Evolutionary conservation across 169 alveolate genomes (phyloP).

Genomic region (Cryptosporidium bovis): DNA sequence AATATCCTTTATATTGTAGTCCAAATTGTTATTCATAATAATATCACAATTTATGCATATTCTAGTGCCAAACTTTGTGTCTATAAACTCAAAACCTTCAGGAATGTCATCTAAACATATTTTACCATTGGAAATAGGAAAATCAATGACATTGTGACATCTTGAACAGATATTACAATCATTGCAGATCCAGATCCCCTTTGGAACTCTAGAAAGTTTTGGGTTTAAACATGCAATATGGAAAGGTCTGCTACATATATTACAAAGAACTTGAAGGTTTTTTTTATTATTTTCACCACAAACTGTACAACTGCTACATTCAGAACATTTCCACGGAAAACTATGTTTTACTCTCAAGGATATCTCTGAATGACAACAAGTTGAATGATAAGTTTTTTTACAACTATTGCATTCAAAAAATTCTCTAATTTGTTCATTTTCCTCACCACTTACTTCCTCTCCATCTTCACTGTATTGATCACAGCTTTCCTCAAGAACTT

Average conservation of each 20-base stretch:
- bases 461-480: too few relatives aligned
- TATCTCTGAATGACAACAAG: conserved; percentile 39
- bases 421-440: not conserved
- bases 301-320: conserved; percentile 17
- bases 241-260: conserved; percentile 40
- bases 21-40: too few relatives aligned
- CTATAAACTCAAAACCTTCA: conserved; percentile 27
- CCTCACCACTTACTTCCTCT: not conserved
- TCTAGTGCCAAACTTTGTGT: conserved; percentile 24
- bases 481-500: too few relatives aligned
- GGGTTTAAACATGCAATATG: conserved; percentile 58
- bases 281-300: conserved; percentile 13
- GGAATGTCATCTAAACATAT: conserved; percentile 25
- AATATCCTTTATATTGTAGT: too few relatives aligned
- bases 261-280: conserved; percentile 48
- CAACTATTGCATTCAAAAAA: conserved; percentile 35
- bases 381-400: conserved; percentile 23
- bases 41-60: conserved; percentile 27
- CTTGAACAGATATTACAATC: conserved; percentile 49
- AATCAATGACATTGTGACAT: conserved; percentile 22
- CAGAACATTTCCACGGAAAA: conserved; percentile 51
- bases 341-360: not conserved
- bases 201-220: conserved; percentile 22
- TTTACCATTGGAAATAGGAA: conserved; percentile 9
- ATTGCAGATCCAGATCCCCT: conserved; percentile 32